Percentiles rank a stretch among this genome's conserved stretches.
Evolutionary conservation across 208 protist species (phyloP).

Genomic region (Naegleria fowleri): DNA sequence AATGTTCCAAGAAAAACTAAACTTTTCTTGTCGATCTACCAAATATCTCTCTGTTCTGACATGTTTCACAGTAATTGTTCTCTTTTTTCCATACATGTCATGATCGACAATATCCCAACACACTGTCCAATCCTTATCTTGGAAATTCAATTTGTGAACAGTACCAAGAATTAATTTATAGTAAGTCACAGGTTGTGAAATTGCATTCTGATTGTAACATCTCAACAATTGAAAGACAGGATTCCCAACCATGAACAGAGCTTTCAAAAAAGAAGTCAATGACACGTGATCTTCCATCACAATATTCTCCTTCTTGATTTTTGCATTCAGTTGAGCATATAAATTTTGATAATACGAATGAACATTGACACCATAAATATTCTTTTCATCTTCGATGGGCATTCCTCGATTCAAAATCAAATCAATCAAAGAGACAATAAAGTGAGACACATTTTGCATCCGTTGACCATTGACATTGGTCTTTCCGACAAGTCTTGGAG

Average conservation of each 20-base stretch:
- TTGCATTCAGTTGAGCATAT: neutral
- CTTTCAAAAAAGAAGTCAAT: neutral
- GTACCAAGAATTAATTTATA: neutral
- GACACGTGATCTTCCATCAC: neutral
- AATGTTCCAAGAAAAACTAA: neutral
- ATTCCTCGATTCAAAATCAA: constrained; percentile 6
- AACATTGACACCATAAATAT: neutral
- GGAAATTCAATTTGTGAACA: neutral
- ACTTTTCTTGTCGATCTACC: neutral
- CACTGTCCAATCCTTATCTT: neutral
- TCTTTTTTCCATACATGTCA: neutral
- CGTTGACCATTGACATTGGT: neutral
- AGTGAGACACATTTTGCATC: neutral
- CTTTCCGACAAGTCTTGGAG: neutral
- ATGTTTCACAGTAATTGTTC: neutral
- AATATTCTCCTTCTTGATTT: neutral
- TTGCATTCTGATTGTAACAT: neutral
- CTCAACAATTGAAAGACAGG: neutral
- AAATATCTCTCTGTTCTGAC: neutral
- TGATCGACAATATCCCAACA: neutral
- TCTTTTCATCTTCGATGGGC: neutral
- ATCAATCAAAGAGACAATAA: neutral
- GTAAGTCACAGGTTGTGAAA: neutral
- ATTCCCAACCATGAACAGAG: neutral
- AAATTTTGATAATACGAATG: neutral